Conservation (phyloP, 331 rosid genomes). For the Spiraea crenata region DNA sequence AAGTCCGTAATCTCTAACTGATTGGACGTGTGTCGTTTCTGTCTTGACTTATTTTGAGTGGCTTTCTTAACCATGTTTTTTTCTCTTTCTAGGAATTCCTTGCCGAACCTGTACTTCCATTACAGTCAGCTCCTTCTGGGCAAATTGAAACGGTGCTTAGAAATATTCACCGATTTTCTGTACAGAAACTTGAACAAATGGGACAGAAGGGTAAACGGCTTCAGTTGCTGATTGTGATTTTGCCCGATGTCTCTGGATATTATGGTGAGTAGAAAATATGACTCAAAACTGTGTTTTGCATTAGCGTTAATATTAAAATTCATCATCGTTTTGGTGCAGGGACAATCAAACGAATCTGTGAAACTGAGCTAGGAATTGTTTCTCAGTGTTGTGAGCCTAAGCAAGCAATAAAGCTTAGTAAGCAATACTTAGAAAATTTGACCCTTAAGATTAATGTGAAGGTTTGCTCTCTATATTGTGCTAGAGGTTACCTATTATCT, state of each 20-base stretch:
- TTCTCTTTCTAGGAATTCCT: constrained; percentile 28
- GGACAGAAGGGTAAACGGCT: constrained; percentile 18
- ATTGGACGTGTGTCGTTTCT: neutral
- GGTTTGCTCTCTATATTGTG: constrained; percentile 24
- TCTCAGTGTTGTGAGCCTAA: constrained; percentile 53
- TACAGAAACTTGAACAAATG: neutral
- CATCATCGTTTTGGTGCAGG: constrained; percentile 23
- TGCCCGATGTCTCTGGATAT: constrained; percentile 42
- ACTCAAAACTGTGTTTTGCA: neutral
- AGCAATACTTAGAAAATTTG: constrained; percentile 49
- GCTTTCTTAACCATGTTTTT: neutral
- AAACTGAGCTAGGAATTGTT: constrained; percentile 55
- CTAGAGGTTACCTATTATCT: no score
- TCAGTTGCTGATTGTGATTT: constrained; percentile 40
- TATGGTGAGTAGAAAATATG: constrained; percentile 34
- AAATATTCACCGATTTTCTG: constrained; percentile 25
- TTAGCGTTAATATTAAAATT: neutral
- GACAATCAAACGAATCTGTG: constrained; percentile 42
- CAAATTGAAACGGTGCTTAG: constrained; percentile 28
- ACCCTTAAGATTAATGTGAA: constrained; percentile 61
- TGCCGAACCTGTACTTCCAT: constrained; percentile 23
- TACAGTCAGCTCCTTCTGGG: neutral
- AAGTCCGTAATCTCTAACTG: neutral
- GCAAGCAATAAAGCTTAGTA: constrained; percentile 24
- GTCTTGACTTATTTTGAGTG: neutral